Percentiles rank a stretch among this genome's conserved stretches.
phyloP scores from a whole-genome alignment of 2,329 filamentous ascomycete species.

The Annulohypoxylon truncatum region DNA sequence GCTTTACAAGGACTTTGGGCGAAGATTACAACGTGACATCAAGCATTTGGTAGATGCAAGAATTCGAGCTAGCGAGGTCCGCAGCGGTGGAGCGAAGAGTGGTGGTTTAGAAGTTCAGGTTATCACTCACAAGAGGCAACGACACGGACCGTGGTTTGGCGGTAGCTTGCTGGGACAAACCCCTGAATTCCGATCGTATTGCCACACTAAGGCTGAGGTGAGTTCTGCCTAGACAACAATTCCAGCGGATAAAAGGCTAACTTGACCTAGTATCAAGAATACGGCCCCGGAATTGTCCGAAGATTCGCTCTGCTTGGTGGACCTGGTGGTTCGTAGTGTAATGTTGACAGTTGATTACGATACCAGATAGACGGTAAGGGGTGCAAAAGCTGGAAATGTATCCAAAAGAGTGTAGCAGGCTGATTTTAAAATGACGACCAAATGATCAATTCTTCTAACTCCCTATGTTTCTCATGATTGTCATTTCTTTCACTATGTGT shows the following conservation, averaged over 20 bases:
- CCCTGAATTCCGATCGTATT: constrained; percentile 98
- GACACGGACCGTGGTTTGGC: constrained; percentile 98
- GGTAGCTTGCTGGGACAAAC: constrained; percentile 96
- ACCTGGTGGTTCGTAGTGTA: constrained; percentile 77
- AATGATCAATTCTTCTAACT: constrained; percentile 25
- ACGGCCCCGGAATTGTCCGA: constrained; percentile 93
- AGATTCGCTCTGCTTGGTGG: constrained; percentile 94
- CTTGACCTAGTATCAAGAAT: constrained; percentile 82
- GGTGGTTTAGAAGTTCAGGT: constrained; percentile 97
- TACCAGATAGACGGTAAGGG: constrained; percentile 36
- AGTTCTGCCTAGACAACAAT: constrained; percentile 38
- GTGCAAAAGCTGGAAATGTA: constrained; percentile 37
- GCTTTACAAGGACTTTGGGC: constrained; percentile 97
- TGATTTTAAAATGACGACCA: constrained; percentile 32
- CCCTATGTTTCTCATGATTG: not conserved
- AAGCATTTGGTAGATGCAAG: constrained; percentile 93
- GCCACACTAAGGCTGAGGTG: constrained; percentile 88
- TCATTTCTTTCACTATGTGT: not conserved
- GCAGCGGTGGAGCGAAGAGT: constrained; percentile 90
- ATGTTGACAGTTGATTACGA: constrained; percentile 19
- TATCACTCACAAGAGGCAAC: constrained; percentile 95
- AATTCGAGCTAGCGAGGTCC: constrained; percentile 90
- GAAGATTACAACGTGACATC: constrained; percentile 95
- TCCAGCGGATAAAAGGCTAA: constrained; percentile 8
- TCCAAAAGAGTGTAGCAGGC: constrained; percentile 34